Evolutionary conservation across 129 eudicot genomes (phyloP).

Genomic region (Pittosporum tobira): DNA sequence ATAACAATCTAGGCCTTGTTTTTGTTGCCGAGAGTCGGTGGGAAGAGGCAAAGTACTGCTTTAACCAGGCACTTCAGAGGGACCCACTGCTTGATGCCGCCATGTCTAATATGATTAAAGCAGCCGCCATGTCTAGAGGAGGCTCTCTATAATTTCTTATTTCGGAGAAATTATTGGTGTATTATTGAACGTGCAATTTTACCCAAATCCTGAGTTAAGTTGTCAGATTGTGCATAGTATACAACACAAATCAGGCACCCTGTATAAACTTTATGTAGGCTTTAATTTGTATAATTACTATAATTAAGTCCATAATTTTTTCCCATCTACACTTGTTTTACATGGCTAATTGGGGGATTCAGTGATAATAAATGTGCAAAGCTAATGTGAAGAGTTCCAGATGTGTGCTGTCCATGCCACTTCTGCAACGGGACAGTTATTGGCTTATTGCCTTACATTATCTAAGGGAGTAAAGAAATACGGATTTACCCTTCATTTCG

Average conservation of each 20-base stretch:
- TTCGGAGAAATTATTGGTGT: not conserved
- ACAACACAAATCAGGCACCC: not conserved
- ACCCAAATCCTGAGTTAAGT: not conserved
- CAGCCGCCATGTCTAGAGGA: slow-evolving; percentile 48
- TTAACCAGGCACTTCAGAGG: slow-evolving; percentile 61
- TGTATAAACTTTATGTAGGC: too few relatives aligned
- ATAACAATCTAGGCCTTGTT: slow-evolving; percentile 87
- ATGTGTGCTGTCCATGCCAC: too few relatives aligned
- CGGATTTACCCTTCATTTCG: too few relatives aligned
- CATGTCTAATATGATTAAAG: slow-evolving; percentile 81
- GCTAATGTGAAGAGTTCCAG: too few relatives aligned
- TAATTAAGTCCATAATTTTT: too few relatives aligned
- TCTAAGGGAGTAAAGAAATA: too few relatives aligned
- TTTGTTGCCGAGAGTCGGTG: slow-evolving; percentile 77
- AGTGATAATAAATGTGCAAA: too few relatives aligned
- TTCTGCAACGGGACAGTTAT: too few relatives aligned
- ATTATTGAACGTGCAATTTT: not conserved
- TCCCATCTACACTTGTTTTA: too few relatives aligned
- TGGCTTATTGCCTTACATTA: too few relatives aligned
- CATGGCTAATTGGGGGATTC: too few relatives aligned
- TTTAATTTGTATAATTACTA: too few relatives aligned
- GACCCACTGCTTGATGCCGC: slow-evolving; percentile 95
- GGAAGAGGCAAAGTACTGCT: slow-evolving; percentile 86
- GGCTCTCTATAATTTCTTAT: slow-evolving; percentile 8
- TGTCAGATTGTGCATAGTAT: not conserved